These are phyloP conservation scores for Alnus glutinosa DNA, from an alignment of 306 rosid species.

Conservation along the genomic window DNA sequence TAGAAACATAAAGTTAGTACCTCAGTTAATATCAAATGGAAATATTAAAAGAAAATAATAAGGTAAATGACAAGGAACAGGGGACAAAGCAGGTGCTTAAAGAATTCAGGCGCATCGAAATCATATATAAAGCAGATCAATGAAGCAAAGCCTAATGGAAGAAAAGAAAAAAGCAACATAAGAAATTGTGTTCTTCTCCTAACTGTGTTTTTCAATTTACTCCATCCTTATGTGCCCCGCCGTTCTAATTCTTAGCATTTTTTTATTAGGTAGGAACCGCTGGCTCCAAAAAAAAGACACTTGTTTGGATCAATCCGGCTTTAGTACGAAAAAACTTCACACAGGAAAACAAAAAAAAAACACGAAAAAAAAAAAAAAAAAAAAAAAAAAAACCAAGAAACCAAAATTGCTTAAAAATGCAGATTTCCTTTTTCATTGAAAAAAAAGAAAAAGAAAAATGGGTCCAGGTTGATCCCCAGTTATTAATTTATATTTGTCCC, in stretches of 20 bases:
- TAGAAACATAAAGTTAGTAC: slow-evolving; percentile 18
- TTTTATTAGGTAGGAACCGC: too few species aligned
- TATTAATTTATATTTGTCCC: not conserved
- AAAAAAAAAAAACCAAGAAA: not conserved
- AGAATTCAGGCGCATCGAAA: not conserved
- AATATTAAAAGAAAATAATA: not conserved
- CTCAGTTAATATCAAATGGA: slow-evolving; percentile 19
- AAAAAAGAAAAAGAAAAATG: not conserved
- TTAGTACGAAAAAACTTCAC: too few species aligned
- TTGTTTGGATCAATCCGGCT: too few species aligned
- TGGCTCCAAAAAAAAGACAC: too few species aligned
- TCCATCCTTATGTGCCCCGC: too few species aligned
- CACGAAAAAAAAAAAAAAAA: too few species aligned
- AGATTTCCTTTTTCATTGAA: not conserved
- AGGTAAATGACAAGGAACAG: not conserved
- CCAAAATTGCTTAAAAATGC: too few species aligned
- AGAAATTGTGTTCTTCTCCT: too few species aligned
- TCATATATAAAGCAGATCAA: not conserved
- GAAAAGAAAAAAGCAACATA: not conserved
- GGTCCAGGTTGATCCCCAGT: not conserved
- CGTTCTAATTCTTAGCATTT: too few species aligned
- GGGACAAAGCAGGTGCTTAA: not conserved
- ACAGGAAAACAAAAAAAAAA: too few species aligned
- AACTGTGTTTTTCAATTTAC: too few species aligned
- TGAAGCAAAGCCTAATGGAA: not conserved